Evolutionary conservation across 73 alveolate genomes (phyloP).

Genomic region (Blepharisma japonicum): DNA sequence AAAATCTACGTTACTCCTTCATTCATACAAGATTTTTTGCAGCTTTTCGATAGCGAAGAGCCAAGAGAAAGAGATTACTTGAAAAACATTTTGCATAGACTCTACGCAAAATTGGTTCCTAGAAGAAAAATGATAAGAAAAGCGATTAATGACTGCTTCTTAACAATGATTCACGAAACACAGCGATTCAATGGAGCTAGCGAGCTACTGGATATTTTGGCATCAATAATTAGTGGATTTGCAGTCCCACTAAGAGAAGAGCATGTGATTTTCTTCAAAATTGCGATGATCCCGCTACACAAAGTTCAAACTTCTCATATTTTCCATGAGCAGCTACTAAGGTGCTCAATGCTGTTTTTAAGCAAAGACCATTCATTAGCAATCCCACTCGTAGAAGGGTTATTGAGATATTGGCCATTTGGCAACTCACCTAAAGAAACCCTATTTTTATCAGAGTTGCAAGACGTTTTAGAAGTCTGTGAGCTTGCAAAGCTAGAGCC

Average conservation of each 20-base stretch:
- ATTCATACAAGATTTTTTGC: slow-evolving; percentile 63
- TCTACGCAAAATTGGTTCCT: slow-evolving; percentile 85
- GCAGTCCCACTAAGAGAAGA: slow-evolving; percentile 93
- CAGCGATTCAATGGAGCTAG: slow-evolving; percentile 90
- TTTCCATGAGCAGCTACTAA: slow-evolving; percentile 81
- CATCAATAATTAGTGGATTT: slow-evolving; percentile 85
- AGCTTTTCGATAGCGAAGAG: slow-evolving; percentile 75
- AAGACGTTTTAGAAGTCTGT: slow-evolving; percentile 88
- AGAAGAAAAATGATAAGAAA: slow-evolving; percentile 79
- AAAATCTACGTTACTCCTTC: slow-evolving; percentile 68
- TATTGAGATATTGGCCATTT: slow-evolving; percentile 91
- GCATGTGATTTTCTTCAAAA: slow-evolving; percentile 85
- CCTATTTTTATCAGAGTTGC: slow-evolving; percentile 79
- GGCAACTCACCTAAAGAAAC: slow-evolving; percentile 94
- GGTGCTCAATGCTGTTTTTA: slow-evolving; percentile 87
- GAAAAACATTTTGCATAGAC: slow-evolving; percentile 79
- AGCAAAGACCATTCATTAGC: slow-evolving; percentile 74
- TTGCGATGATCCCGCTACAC: slow-evolving; percentile 82
- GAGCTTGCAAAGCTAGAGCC: slow-evolving; percentile 79
- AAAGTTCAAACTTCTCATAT: slow-evolving; percentile 85
- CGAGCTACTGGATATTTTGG: slow-evolving; percentile 83
- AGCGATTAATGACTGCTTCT: slow-evolving; percentile 87
- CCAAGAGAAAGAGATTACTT: slow-evolving; percentile 75
- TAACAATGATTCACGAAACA: slow-evolving; percentile 78
- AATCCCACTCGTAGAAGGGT: slow-evolving; percentile 74